phyloP scores from a whole-genome alignment of 1,284 basidiomycete species.

The Pseudomicrostroma phylloplanum region DNA sequence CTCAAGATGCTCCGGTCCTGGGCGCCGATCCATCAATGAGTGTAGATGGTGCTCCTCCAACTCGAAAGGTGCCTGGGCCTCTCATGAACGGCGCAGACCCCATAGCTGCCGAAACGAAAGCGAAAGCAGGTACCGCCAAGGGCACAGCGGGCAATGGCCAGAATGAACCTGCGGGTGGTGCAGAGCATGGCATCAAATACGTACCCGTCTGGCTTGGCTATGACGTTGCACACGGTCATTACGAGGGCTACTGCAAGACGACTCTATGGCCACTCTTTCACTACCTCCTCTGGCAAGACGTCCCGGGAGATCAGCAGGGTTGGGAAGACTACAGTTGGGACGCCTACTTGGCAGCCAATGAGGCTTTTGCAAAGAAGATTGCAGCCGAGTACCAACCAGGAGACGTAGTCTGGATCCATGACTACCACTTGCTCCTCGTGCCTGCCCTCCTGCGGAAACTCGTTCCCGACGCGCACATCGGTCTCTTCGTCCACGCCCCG shows the following conservation, averaged over 20 bases:
- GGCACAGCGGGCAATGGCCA: slow-evolving; percentile 53
- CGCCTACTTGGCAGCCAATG: slow-evolving; percentile 77
- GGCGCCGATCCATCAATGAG: slow-evolving; percentile 8
- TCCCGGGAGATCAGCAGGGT: slow-evolving; percentile 53
- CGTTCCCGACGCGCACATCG: slow-evolving; percentile 69
- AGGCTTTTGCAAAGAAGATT: slow-evolving; percentile 73
- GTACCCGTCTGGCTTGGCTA: slow-evolving; percentile 89
- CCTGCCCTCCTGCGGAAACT: slow-evolving; percentile 75
- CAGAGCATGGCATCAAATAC: slow-evolving; percentile 57
- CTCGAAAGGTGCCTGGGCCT: slow-evolving; percentile 28
- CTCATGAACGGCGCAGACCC: slow-evolving; percentile 49
- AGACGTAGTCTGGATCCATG: slow-evolving; percentile 63
- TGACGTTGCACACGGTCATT: slow-evolving; percentile 82
- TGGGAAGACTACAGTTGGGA: slow-evolving; percentile 74
- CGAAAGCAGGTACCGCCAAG: background rate
- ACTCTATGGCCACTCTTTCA: slow-evolving; percentile 98
- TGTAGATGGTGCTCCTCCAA: slow-evolving; percentile 14
- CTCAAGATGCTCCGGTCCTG: slow-evolving; percentile 29
- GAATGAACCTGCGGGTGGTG: slow-evolving; percentile 46
- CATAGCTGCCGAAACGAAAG: slow-evolving; percentile 18
- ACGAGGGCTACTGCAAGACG: slow-evolving; percentile 90
- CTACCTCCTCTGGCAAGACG: slow-evolving; percentile 96
- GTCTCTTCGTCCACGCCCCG: slow-evolving; percentile 92
- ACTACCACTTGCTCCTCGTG: slow-evolving; percentile 80
- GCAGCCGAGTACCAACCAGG: slow-evolving; percentile 73